Conservation (phyloP, 768 basidiomycete genomes). For the Rhizopogon salebrosus region DNA sequence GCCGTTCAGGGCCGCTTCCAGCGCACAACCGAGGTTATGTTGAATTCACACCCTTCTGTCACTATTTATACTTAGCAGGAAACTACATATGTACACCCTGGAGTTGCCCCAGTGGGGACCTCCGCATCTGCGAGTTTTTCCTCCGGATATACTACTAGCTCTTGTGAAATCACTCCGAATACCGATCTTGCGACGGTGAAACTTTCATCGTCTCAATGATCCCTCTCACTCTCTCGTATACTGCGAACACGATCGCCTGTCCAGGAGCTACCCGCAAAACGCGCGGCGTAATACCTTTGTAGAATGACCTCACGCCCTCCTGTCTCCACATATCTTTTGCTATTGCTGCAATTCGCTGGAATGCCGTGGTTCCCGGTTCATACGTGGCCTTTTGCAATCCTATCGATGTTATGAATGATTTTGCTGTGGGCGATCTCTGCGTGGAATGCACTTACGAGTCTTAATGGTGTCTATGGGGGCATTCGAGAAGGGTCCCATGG, state of each 20-base stretch:
- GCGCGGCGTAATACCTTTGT: slow-evolving; percentile 97
- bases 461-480: slow-evolving; percentile 95
- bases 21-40: background rate
- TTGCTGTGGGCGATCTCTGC: slow-evolving; percentile 1
- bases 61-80: background rate
- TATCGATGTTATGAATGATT: slow-evolving; percentile 19
- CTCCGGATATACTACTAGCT: background rate
- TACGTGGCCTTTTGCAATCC: slow-evolving; percentile 85
- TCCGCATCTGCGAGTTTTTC: background rate
- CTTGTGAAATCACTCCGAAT: slow-evolving; percentile 48
- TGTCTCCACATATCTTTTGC: slow-evolving; percentile 89
- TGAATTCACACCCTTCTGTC: background rate
- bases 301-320: slow-evolving; percentile 88
- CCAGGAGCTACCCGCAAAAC: slow-evolving; percentile 96
- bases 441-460: slow-evolving; percentile 59
- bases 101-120: too few species aligned
- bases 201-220: slow-evolving; percentile 66
- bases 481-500: slow-evolving; percentile 98
- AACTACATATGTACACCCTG: background rate
- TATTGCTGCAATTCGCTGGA: slow-evolving; percentile 75
- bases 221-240: slow-evolving; percentile 84
- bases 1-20: background rate
- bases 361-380: slow-evolving; percentile 66
- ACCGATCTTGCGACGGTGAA: slow-evolving; percentile 54
- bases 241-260: slow-evolving; percentile 95